Percentiles rank a stretch among this genome's conserved stretches.
phyloP scores from a whole-genome alignment of 176 grass and related monocot species.

The Oryza meridionalis region DNA sequence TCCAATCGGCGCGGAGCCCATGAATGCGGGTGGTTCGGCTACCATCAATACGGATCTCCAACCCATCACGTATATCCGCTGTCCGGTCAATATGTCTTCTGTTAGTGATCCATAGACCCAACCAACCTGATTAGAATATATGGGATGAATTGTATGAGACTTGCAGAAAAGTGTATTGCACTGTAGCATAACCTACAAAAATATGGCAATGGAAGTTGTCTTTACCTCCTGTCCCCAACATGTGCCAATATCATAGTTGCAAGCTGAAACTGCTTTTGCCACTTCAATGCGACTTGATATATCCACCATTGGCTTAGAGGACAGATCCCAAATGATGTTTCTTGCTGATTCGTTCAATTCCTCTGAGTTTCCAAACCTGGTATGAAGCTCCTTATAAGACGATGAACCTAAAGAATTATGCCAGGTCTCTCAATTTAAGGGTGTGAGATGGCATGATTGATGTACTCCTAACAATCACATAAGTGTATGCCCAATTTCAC shows the following conservation, averaged over 20 bases:
- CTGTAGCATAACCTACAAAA: conserved; percentile 15
- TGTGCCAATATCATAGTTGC: conserved; percentile 37
- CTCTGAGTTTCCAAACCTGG: conserved; percentile 32
- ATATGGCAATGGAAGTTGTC: neutral
- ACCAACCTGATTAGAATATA: conserved; percentile 24
- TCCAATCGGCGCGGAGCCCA: conserved; percentile 27
- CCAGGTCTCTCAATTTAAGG: neutral
- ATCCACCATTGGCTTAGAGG: neutral
- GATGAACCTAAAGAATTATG: conserved; percentile 28
- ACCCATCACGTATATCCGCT: conserved; percentile 21
- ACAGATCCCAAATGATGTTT: neutral
- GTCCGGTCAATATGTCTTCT: conserved; percentile 45
- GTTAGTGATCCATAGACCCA: conserved; percentile 54
- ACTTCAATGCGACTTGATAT: neutral
- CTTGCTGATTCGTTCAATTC: conserved; percentile 35
- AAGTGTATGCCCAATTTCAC: conserved; percentile 4
- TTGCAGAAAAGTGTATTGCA: neutral
- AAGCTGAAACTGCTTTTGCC: conserved; percentile 29
- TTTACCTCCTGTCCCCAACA: conserved; percentile 46
- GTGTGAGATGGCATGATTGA: neutral
- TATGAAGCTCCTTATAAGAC: conserved; percentile 41
- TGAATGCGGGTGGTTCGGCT: conserved; percentile 6
- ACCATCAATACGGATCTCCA: conserved; percentile 12
- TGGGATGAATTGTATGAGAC: neutral
- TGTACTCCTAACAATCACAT: neutral